Base-by-base conservation (phyloP, 2,329 filamentous ascomycete species). In the Fusarium continuum region DNA sequence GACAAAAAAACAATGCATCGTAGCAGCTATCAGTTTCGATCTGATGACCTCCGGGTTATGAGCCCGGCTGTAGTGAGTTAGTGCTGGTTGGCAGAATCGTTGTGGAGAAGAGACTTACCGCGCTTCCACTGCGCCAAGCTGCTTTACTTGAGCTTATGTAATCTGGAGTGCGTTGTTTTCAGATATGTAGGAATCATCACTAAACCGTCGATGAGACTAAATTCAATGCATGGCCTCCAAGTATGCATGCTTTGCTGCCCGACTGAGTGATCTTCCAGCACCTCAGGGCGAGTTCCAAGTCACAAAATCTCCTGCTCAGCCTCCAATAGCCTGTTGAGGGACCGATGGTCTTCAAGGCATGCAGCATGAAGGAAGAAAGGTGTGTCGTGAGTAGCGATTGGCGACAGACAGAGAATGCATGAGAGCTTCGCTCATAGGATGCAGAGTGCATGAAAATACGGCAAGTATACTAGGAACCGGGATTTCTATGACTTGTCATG, bases 61-160 rank as follows among this genome's bases (percentile, higher is more conserved):
- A 64, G 61, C 61, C 61, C 62, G 62, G 62, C 61, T 64, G 26
- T 4, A 34, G 10, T n/a, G 20, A 20, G 38, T 64, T 59, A 64
- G 60, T 45, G 22, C 3, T 25, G 28, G 10, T n/a, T 20, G 8
- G 6, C 9, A 9, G 4, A 5, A 2, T 10, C 8, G 2, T 9
- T 31, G 22, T 43, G 14, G 31, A 36, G 19, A 26, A 46, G 16
- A 41, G 22, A 63, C 60, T 31, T 64, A 64, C 60, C 61, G 62
- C 61, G 62, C 62, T 65, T 63, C 61, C 62, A 50, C 62, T 65
- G 62, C 61, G 62, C 62, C 62, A 65, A 65, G 48, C 56, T 65
- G 61, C 62, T 65, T 65, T 57, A 54, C 55, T 52, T 54, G 26
- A 49, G 57, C 47, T 60, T 60, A 60, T 47, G 55, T 60, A 61